Conservation (phyloP, 805 yeast species). For the Barnettozyma californica region DNA sequence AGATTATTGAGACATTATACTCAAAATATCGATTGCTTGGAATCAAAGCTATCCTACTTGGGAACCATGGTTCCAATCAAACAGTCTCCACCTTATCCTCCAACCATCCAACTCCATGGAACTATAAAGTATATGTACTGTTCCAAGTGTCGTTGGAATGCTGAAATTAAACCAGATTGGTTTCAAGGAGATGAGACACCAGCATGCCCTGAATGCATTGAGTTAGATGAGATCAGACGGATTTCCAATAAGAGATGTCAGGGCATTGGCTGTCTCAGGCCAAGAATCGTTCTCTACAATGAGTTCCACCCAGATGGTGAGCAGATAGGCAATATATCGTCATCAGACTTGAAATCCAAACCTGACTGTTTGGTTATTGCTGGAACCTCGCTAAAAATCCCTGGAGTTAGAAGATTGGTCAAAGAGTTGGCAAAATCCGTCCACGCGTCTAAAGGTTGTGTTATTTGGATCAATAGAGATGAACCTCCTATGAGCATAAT, state of each 20-base stretch:
- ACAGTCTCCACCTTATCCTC: conserved; percentile 41
- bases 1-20: conserved; percentile 73
- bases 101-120: conserved; percentile 80
- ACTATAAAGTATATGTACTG: conserved; percentile 69
- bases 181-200: conserved; percentile 44
- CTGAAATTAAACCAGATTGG: conserved; percentile 46
- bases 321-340: conserved; percentile 70
- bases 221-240: conserved; percentile 47
- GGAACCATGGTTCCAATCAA: conserved; percentile 46
- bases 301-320: conserved; percentile 87
- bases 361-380: conserved; percentile 80
- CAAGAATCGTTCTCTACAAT: conserved; percentile 65
- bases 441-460: conserved; percentile 50
- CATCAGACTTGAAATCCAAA: conserved; percentile 52
- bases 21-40: conserved; percentile 84
- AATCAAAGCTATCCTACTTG: conserved; percentile 47
- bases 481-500: conserved; percentile 45
- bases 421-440: conserved; percentile 55
- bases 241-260: conserved; percentile 62
- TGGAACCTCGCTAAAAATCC: conserved; percentile 82
- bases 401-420: conserved; percentile 60
- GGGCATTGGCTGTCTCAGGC: conserved; percentile 58
- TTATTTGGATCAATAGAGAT: conserved; percentile 58
- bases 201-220: conserved; percentile 61
- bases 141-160: conserved; percentile 63